Evolutionary conservation across 352 stramenopile genomes (phyloP).

Genomic region (Pythium rhizo-oryzae): DNA sequence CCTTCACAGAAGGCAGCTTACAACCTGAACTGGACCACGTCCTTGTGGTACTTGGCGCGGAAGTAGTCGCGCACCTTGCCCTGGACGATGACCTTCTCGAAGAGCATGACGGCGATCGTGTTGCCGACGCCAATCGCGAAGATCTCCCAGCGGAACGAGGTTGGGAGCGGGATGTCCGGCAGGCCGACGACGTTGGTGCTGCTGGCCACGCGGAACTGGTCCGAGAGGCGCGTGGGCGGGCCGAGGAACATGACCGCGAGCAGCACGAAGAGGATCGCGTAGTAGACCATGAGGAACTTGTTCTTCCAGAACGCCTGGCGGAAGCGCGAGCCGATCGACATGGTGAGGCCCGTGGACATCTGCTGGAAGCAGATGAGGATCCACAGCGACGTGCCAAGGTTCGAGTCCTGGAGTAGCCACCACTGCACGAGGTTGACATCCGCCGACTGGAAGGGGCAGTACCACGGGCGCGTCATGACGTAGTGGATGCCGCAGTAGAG

Average conservation of each 20-base stretch:
- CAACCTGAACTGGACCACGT: conserved; percentile 61
- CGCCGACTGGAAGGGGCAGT: conserved; percentile 70
- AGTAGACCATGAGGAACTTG: conserved; percentile 67
- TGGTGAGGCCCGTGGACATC: conserved; percentile 63
- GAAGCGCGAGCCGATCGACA: conserved; percentile 69
- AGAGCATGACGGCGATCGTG: conserved; percentile 54
- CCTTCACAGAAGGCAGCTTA: conserved; percentile 30
- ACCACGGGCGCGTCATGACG: conserved; percentile 60
- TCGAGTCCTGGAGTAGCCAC: conserved; percentile 76
- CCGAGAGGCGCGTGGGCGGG: conserved; percentile 54
- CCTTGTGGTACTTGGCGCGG: conserved; percentile 66
- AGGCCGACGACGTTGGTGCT: conserved; percentile 74
- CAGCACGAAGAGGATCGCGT: conserved; percentile 54
- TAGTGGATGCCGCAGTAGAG: conserved; percentile 63
- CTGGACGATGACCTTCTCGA: conserved; percentile 67
- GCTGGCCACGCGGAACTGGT: conserved; percentile 75
- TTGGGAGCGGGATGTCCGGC: conserved; percentile 67
- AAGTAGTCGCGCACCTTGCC: conserved; percentile 69
- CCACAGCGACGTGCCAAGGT: conserved; percentile 61
- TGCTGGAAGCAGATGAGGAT: conserved; percentile 72
- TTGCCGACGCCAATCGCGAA: conserved; percentile 64
- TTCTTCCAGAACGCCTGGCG: conserved; percentile 65
- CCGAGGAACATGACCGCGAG: conserved; percentile 60
- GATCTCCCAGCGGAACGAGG: conserved; percentile 62
- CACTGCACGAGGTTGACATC: conserved; percentile 73